Base-by-base conservation (phyloP, 2,329 filamentous ascomycete species). In the Periconia macrospinosa region DNA sequence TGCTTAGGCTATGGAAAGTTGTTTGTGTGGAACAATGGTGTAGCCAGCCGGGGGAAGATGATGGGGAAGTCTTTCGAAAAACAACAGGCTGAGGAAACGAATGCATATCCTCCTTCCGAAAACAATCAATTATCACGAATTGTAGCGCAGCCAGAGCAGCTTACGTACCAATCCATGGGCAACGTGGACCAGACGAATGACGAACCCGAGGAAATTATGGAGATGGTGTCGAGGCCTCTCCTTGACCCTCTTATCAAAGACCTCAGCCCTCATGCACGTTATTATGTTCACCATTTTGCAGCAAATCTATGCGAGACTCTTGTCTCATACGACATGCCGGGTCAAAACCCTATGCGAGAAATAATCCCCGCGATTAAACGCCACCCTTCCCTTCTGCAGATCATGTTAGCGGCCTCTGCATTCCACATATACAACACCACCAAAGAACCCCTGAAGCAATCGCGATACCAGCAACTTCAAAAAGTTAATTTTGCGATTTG, bases 1-100 rank as follows among this genome's bases (percentile, higher is more conserved):
- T 87, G 85, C 73, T 79, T 85, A 56, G 85, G 85, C 40, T 87
- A 87, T 69, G 83, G 82, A 55, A 81, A 80, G 63, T 70, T 86
- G 45, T 81, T 86, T 59, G 78, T 84, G 53, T 87, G 84, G 84
- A 81, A 83, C 50, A 75, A 79, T 53, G 78, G 78, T 49, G 79
- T 82, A 53, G 79, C 81, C 44, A 74, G 78, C 43, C 74, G 78
- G 11, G 80, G 80, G 27, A 81, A 79, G 59, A 75, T 81, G 79
- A 81, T 81, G 77, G 80, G 80, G n/a, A 77, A 77, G 62, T 77
- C 76, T 20, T 81, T 78, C 60, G 74, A 77, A 51, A 77, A 79
- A 30, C 56, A 48, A 47, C 45, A 50, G 47, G 46, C 30, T 27
- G 20, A 27, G 47, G 55, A 49, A 37, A 6, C 33, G 11, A 37